Conservation (phyloP, 225 moss, liverwort and hornwort genomes). For the Antitrichia curtipendula region DNA sequence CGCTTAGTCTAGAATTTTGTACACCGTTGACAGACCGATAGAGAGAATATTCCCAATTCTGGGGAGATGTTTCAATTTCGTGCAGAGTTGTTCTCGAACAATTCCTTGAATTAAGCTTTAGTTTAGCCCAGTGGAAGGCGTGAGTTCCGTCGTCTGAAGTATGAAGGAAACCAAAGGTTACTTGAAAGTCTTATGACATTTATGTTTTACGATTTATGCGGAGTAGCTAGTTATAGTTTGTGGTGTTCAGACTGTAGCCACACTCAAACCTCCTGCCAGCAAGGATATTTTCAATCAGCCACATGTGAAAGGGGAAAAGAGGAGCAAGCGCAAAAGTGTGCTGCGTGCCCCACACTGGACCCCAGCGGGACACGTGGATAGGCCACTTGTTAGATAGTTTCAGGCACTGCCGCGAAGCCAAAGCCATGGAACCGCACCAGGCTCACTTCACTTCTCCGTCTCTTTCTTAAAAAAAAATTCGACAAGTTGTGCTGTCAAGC, state of each 20-base stretch:
- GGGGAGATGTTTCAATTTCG: not conserved
- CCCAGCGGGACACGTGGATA: conserved; percentile 6
- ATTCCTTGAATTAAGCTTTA: not conserved
- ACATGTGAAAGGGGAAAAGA: not conserved
- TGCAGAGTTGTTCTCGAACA: not conserved
- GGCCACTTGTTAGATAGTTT: conserved; percentile 10
- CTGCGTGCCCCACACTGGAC: not conserved
- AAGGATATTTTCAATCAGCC: not conserved
- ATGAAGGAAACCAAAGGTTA: not conserved
- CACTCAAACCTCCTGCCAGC: not conserved
- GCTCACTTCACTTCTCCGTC: not conserved
- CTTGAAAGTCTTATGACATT: not conserved
- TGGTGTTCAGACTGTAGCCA: not conserved
- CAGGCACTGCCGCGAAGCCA: not conserved
- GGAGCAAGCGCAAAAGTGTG: not conserved
- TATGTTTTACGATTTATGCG: not conserved
- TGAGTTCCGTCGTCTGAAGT: not conserved
- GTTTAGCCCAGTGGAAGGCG: not conserved
- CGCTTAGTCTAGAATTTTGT: not conserved
- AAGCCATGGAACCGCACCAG: not conserved
- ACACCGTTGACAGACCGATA: not conserved
- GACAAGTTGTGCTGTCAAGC: not conserved
- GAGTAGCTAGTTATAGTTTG: not conserved
- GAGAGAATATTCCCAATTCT: not conserved
- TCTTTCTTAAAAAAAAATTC: not conserved